These are phyloP conservation scores for Euphrasia arctica DNA, from an alignment of 305 asterid species.

Conservation along the genomic window DNA sequence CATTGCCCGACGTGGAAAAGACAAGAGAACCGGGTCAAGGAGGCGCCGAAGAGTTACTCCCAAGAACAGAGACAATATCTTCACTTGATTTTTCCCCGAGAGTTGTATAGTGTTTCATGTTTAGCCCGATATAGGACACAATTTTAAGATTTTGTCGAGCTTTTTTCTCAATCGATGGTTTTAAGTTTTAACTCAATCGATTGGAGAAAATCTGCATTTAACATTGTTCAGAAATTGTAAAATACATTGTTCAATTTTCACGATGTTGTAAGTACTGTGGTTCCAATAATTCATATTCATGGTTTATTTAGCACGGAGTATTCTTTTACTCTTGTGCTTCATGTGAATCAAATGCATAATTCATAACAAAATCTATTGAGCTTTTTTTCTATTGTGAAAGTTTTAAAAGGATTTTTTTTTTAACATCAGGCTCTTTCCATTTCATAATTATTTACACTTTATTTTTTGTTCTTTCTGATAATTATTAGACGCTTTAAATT, in stretches of 20 bases:
- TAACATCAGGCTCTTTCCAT: no score
- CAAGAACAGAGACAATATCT: slow-evolving; percentile 39
- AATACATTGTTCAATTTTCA: slow-evolving; percentile 26
- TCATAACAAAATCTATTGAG: no score
- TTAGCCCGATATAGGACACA: slow-evolving; percentile 26
- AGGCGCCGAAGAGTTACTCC: slow-evolving; percentile 50
- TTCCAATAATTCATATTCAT: slow-evolving; percentile 32
- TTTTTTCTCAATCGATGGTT: slow-evolving; percentile 20
- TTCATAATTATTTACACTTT: no score
- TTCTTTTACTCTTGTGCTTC: not conserved
- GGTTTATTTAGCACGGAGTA: slow-evolving; percentile 17
- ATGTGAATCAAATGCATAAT: not conserved
- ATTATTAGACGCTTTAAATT: no score
- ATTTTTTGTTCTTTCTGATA: no score
- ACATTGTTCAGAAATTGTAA: slow-evolving; percentile 23
- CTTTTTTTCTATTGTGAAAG: no score
- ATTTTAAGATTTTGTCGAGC: slow-evolving; percentile 17
- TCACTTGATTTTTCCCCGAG: slow-evolving; percentile 36
- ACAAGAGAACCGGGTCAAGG: slow-evolving; percentile 54
- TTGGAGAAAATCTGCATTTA: slow-evolving; percentile 28
- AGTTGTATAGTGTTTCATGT: slow-evolving; percentile 31
- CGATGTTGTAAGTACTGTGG: slow-evolving; percentile 35
- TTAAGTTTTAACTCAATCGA: slow-evolving; percentile 19
- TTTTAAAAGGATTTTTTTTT: no score
- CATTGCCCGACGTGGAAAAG: slow-evolving; percentile 45